phyloP scores from a whole-genome alignment of 495 filamentous ascomycete species.

The Penicillium coprophilum region DNA sequence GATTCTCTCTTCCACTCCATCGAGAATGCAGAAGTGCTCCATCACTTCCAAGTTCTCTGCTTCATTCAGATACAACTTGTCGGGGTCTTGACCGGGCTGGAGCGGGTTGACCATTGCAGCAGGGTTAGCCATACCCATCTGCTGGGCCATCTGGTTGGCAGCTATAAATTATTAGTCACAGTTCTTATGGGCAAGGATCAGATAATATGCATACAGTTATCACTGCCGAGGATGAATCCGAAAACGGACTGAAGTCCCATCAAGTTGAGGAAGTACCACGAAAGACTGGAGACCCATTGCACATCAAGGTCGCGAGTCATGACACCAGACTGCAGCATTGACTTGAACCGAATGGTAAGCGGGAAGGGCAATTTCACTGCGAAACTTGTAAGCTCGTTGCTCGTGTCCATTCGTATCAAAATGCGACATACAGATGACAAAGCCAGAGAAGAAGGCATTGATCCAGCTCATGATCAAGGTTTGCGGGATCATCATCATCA shows the following conservation, averaged over 20 bases:
- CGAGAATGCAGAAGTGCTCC: conserved; percentile 86
- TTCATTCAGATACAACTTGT: conserved; percentile 88
- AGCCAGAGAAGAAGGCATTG: conserved; percentile 97
- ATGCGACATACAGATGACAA: conserved; percentile 79
- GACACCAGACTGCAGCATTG: conserved; percentile 96
- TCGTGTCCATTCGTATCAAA: conserved; percentile 1
- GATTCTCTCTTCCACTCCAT: conserved; percentile 82
- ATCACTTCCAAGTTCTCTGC: conserved; percentile 94
- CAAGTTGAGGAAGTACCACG: conserved; percentile 97
- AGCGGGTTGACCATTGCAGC: conserved; percentile 70
- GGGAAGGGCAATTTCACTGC: conserved; percentile 98
- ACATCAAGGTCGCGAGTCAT: conserved; percentile 95
- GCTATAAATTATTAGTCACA: conserved; percentile 51
- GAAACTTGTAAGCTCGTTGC: conserved; percentile 18
- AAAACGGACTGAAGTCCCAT: conserved; percentile 98
- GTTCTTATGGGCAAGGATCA: neutral
- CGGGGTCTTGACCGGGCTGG: conserved; percentile 89
- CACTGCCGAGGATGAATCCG: conserved; percentile 91
- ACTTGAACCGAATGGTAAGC: conserved; percentile 96
- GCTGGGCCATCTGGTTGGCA: conserved; percentile 90
- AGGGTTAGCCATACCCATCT: conserved; percentile 83
- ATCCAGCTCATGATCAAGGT: conserved; percentile 99
- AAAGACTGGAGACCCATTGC: conserved; percentile 95
- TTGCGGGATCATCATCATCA: conserved; percentile 99
- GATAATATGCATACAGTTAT: conserved; percentile 68